Evolutionary conservation across 176 grass and related monocot genomes (phyloP).

Genomic region (Rhynchospora pubera): DNA sequence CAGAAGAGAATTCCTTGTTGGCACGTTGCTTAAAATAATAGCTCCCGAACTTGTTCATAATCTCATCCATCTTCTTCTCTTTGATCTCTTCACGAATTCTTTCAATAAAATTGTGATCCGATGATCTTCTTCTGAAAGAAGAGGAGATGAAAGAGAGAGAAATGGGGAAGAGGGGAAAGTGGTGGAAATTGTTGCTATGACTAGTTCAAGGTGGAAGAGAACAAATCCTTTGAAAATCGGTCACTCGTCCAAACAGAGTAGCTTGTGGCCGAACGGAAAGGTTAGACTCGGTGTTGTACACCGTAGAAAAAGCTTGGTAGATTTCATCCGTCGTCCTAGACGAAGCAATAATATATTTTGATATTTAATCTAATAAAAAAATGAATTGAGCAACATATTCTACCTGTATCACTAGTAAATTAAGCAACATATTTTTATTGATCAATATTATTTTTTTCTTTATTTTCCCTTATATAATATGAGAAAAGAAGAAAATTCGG

Average conservation of each 20-base stretch:
- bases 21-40: slow-evolving; percentile 58
- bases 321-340: too few relatives aligned
- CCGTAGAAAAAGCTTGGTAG: neutral
- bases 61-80: slow-evolving; percentile 50
- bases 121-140: neutral
- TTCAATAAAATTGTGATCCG: slow-evolving; percentile 5
- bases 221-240: neutral
- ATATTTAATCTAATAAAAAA: too few relatives aligned
- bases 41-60: slow-evolving; percentile 69
- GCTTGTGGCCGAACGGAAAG: neutral
- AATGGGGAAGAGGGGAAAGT: slow-evolving; percentile 11
- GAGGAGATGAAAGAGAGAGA: neutral
- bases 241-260: neutral
- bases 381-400: too few relatives aligned
- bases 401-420: too few relatives aligned
- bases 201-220: slow-evolving; percentile 26
- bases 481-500: neutral
- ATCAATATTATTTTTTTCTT: too few relatives aligned
- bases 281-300: slow-evolving; percentile 3
- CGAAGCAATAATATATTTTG: too few relatives aligned
- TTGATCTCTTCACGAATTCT: neutral
- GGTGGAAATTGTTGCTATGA: slow-evolving; percentile 23
- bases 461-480: too few relatives aligned
- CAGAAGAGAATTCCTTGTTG: slow-evolving; percentile 72
- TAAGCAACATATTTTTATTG: too few relatives aligned